Conservation (phyloP, 176 grass and related monocot species). For the Secale cereale region DNA sequence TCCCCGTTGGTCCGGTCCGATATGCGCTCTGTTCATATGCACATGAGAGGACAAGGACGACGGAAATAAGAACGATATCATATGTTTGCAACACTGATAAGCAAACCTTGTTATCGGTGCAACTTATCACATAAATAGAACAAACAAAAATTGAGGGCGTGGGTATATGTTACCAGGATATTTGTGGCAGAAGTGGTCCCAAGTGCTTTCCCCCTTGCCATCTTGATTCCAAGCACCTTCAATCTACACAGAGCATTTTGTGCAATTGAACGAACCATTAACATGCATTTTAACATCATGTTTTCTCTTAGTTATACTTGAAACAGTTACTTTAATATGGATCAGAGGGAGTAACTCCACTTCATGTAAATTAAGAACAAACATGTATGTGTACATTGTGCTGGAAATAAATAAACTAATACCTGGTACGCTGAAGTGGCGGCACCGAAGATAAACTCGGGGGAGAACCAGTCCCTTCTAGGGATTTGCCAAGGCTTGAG, state of each 20-base stretch:
- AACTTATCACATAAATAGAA: not conserved
- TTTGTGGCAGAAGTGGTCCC: conserved; percentile 3
- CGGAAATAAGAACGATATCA: not conserved
- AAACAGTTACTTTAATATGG: no score
- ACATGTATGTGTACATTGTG: not conserved
- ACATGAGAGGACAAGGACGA: not conserved
- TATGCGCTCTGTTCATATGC: not conserved
- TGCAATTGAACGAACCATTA: not conserved
- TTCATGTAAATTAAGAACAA: no score
- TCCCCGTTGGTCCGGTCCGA: not conserved
- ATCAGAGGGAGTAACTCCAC: no score
- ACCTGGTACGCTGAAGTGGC: not conserved
- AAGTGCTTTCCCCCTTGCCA: not conserved
- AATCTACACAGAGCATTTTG: not conserved
- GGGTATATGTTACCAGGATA: not conserved
- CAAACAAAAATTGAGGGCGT: not conserved
- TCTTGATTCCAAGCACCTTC: conserved; percentile 4
- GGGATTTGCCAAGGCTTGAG: not conserved
- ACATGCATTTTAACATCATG: not conserved
- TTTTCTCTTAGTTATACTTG: not conserved
- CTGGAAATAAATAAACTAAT: not conserved
- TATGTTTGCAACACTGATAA: not conserved
- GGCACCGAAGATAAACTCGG: not conserved
- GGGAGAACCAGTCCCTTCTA: not conserved
- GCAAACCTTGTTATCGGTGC: no score